Conservation (phyloP, 495 filamentous ascomycete genomes). For the Lasiosphaeriaceae sp. region DNA sequence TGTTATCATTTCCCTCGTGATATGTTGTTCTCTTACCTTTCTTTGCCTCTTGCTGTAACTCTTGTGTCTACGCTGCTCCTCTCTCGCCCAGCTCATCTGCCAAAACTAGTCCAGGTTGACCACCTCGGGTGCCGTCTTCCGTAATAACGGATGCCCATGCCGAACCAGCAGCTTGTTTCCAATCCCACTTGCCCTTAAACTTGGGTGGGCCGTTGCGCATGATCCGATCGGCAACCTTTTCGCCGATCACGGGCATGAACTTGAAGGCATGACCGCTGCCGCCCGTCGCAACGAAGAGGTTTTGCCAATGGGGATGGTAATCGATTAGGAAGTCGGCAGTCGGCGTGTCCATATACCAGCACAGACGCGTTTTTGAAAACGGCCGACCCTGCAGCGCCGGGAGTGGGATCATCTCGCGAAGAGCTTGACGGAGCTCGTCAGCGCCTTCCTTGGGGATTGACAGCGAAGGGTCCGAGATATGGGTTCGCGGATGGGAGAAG, state of each 20-base stretch:
- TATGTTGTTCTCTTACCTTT: constrained; percentile 5
- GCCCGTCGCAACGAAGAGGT: constrained; percentile 77
- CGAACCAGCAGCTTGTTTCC: constrained; percentile 41
- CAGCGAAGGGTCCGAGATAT: constrained; percentile 32
- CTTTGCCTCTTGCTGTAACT: background rate
- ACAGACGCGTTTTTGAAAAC: constrained; percentile 69
- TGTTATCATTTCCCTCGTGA: background rate
- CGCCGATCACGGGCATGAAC: constrained; percentile 81
- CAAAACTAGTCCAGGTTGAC: constrained; percentile 51
- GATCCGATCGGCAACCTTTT: constrained; percentile 68
- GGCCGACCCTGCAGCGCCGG: constrained; percentile 53
- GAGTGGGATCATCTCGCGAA: constrained; percentile 59
- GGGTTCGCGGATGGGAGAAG: background rate
- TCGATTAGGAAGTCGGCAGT: constrained; percentile 76
- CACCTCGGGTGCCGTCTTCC: constrained; percentile 65
- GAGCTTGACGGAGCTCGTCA: constrained; percentile 54
- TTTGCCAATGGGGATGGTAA: constrained; percentile 63
- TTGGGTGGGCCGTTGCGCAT: constrained; percentile 52
- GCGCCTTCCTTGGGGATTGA: constrained; percentile 58
- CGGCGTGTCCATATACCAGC: constrained; percentile 86
- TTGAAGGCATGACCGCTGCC: constrained; percentile 88
- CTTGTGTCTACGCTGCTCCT: no score
- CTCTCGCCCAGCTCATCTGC: constrained; percentile 45
- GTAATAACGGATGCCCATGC: constrained; percentile 32
- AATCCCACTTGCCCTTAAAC: constrained; percentile 65